A percentile compares a stretch with the other conserved stretches of the same genome.
These are phyloP conservation scores for Ganoderma sinense DNA, from an alignment of 1,284 basidiomycete genomes.

Conservation along the genomic window DNA sequence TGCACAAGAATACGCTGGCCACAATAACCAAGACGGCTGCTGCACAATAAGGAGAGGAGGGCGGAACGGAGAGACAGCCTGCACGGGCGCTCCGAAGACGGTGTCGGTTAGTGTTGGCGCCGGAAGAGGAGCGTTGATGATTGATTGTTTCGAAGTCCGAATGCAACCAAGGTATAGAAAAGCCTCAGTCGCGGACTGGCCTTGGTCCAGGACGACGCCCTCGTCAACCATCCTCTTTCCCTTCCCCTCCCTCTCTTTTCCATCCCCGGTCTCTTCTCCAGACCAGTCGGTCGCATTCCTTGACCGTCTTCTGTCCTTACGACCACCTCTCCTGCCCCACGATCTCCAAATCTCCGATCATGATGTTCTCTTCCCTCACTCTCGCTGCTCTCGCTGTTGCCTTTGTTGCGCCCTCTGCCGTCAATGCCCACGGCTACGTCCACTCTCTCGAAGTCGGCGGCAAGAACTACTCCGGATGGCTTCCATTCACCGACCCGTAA, in stretches of 20 bases:
- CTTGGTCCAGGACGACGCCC: conserved; percentile 25
- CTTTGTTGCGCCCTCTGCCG: conserved; percentile 27
- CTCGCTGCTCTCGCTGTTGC: conserved; percentile 28
- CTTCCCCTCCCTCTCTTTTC: conserved; percentile 18
- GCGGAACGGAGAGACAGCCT: background rate
- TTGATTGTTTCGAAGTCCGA: conserved; percentile 30
- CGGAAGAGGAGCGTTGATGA: conserved; percentile 16
- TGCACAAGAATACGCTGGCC: background rate
- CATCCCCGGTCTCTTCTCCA: conserved; percentile 21
- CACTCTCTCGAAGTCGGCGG: conserved; percentile 31
- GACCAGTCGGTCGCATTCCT: conserved; percentile 18
- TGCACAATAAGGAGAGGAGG: background rate
- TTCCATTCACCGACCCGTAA: conserved; percentile 39
- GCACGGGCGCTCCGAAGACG: conserved; percentile 6
- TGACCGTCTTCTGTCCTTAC: conserved; percentile 26
- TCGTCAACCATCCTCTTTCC: conserved; percentile 23
- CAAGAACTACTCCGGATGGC: conserved; percentile 38
- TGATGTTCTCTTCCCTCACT: conserved; percentile 32
- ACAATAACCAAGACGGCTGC: conserved; percentile 2
- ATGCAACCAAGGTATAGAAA: conserved; percentile 21
- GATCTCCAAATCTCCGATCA: conserved; percentile 20
- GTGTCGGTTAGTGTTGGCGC: conserved; percentile 6
- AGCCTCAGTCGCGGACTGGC: conserved; percentile 10
- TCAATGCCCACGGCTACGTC: conserved; percentile 39
- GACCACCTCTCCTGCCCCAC: conserved; percentile 21